phyloP scores from a whole-genome alignment of 1,284 basidiomycete species.

The Heterobasidion parviporum region DNA sequence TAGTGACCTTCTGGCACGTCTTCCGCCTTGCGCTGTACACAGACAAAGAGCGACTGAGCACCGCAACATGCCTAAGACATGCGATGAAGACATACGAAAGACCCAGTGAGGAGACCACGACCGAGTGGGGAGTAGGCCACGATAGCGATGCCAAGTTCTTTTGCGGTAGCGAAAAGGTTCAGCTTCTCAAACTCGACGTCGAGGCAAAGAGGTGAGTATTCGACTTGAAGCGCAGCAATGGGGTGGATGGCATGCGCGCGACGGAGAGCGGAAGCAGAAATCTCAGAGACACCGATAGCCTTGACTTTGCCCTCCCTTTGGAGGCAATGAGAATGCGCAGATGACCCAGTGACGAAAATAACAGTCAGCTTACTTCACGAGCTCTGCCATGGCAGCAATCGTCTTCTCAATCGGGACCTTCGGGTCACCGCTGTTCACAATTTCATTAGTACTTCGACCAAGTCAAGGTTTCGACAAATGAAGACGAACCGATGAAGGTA shows the following conservation, averaged over 20 bases:
- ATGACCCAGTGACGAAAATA: not conserved
- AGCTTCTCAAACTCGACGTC: conserved; percentile 43
- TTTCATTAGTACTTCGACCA: not conserved
- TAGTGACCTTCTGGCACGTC: conserved; percentile 2
- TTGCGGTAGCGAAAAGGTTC: conserved; percentile 36
- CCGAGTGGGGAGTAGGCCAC: conserved; percentile 59
- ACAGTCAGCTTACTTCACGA: conserved; percentile 17
- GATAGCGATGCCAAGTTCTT: conserved; percentile 45
- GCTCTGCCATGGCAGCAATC: conserved; percentile 23
- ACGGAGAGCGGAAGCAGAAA: conserved; percentile 32
- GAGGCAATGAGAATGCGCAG: not conserved
- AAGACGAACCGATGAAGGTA: conserved; percentile 26
- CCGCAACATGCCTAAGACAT: not conserved
- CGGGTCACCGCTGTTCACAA: conserved; percentile 13
- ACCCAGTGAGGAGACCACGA: conserved; percentile 53
- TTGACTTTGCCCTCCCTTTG: conserved; percentile 27
- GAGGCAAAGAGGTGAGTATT: conserved; percentile 45
- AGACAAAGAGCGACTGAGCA: not conserved
- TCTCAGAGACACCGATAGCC: conserved; percentile 36
- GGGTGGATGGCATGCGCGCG: conserved; percentile 56
- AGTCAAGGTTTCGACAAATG: not conserved
- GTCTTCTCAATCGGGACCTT: conserved; percentile 22
- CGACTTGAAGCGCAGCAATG: conserved; percentile 50
- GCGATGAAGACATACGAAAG: not conserved
- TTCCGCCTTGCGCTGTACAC: not conserved